Conservation (phyloP, 129 eudicot genomes). For the Artemisia argyi region DNA sequence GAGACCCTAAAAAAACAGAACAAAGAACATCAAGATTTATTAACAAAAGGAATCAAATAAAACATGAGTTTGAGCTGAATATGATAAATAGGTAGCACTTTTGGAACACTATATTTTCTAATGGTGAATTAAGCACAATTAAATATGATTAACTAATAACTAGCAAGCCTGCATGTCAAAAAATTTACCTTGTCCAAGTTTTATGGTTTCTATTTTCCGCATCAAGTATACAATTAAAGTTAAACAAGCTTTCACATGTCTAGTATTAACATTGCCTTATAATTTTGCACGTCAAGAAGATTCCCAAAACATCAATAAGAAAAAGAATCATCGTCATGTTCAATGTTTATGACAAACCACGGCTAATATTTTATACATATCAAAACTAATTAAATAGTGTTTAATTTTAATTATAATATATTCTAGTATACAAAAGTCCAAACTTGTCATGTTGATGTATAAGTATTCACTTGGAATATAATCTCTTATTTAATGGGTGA, state of each 20-base stretch:
- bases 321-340: slow-evolving; percentile 6
- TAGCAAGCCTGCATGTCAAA: background rate
- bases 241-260: too few species aligned
- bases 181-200: background rate
- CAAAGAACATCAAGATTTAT: too few species aligned
- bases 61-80: too few species aligned
- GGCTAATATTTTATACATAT: background rate
- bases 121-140: background rate
- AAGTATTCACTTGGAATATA: slow-evolving; percentile 12
- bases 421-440: slow-evolving; percentile 8
- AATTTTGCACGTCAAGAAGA: background rate
- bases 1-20: too few species aligned
- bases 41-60: too few species aligned
- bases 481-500: background rate
- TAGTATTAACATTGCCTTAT: background rate
- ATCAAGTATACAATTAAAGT: background rate
- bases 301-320: background rate
- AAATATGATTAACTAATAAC: too few species aligned
- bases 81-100: too few species aligned
- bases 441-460: slow-evolving; percentile 4
- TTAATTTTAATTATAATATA: too few species aligned
- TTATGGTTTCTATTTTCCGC: slow-evolving; percentile 26
- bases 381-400: background rate
- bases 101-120: too few species aligned
- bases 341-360: slow-evolving; percentile 23